Base-by-base conservation (phyloP, 2,329 filamentous ascomycete species). In the Trichoderma guizhouense region DNA sequence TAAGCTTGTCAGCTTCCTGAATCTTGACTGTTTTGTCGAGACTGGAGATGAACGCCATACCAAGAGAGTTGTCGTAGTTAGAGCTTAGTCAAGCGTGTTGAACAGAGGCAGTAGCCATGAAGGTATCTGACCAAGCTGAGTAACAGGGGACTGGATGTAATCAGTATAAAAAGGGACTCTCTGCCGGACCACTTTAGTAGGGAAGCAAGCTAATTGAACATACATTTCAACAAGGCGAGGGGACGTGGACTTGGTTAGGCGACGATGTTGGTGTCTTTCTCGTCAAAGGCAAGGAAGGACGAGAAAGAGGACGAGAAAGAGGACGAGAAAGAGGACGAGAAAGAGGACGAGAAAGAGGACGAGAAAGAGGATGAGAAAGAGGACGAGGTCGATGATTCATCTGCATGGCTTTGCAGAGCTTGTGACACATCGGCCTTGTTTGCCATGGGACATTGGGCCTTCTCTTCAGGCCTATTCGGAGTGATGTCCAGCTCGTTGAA, bases 11-110 rank as follows among this genome's bases (percentile, higher is more conserved):
- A 1, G 86, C 81, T 30, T 79, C 82, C 89, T 89, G 91, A 1
- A 87, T 80, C 72, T 90, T 90, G 70, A 90, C 89, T 0, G 86
- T 89, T 32, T 83, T 82, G 75, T 91, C 89, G 74, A 90, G 91
- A 74, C 88, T 88, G 0, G 87, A 88, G 0, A 89, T 91, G 72
- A 87, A 91, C 0, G 84, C 85, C 6, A 85, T 79, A 2, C 83
- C 80, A 36, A 82, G 82, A 0, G 74, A 71, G 2, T 79, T 75
- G 72, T 88, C 86, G 74, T 88, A 88, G 69, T 89, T 87, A 0
- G 88, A 89, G 6, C 87, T 43, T 43, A 3, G 3, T 43, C 36
- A n/a, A 9, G 36, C 15, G 7, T 21, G 43, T 7, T 47, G 43
- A 21, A 47, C n/a, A 47, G 43, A n/a, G n/a, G 7, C 43, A 47